A percentile compares a stretch with the other conserved stretches of the same genome.
These are phyloP conservation scores for Diaporthe eres DNA, from an alignment of 2,329 filamentous ascomycete genomes.

Conservation along the genomic window DNA sequence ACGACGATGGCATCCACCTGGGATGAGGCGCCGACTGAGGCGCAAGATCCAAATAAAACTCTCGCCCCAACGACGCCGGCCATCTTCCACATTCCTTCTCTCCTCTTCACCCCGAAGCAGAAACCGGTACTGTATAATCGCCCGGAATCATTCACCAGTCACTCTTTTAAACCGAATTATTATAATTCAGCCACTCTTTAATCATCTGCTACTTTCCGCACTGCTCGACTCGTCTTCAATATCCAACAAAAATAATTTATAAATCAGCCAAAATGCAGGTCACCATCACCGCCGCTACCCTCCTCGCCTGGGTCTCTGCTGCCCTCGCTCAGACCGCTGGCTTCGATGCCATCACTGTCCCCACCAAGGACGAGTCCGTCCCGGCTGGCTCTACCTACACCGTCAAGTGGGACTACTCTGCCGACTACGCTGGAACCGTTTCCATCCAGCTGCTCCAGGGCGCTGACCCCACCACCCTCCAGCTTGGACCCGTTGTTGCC, in stretches of 20 bases:
- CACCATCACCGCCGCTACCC: conserved; percentile 61
- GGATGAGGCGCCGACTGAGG: conserved; percentile 18
- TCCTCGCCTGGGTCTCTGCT: conserved; percentile 66
- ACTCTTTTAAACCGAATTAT: conserved; percentile 12
- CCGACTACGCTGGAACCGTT: conserved; percentile 59
- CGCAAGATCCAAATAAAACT: conserved; percentile 38
- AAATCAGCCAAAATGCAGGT: conserved; percentile 71
- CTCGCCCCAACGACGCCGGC: conserved; percentile 31
- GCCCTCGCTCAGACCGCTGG: conserved; percentile 67
- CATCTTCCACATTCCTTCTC: conserved; percentile 3
- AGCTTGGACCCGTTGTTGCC: conserved; percentile 59
- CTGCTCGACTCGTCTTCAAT: not conserved
- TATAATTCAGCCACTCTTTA: conserved; percentile 37
- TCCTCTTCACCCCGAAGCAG: conserved; percentile 13
- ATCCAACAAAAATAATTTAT: conserved; percentile 18
- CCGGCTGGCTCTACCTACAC: conserved; percentile 63
- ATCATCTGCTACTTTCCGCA: not conserved
- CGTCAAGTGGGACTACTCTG: conserved; percentile 65
- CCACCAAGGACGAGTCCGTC: conserved; percentile 59
- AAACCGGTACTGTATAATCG: conserved; percentile 14
- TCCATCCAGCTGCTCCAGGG: conserved; percentile 71
- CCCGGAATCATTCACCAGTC: conserved; percentile 9
- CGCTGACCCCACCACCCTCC: conserved; percentile 57
- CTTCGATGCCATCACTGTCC: conserved; percentile 69
- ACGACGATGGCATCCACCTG: conserved; percentile 28